Evolutionary conservation across 768 basidiomycete species (phyloP).

Genomic region (Pilatotrama ljubarskyi): DNA sequence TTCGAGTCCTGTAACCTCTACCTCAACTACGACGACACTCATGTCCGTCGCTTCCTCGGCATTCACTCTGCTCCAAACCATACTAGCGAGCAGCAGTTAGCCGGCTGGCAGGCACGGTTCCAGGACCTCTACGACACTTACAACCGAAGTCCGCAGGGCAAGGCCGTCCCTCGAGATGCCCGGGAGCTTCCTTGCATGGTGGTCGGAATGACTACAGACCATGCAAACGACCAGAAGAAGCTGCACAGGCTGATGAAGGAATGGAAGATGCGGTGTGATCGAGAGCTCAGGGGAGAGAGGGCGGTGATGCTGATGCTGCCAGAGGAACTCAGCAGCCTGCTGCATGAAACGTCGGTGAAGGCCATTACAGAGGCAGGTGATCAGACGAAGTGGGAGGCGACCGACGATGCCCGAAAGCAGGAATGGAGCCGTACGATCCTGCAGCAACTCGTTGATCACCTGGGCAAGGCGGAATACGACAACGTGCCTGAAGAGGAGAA

Average conservation of each 20-base stretch:
- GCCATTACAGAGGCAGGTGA: too few species aligned
- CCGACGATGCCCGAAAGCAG: not conserved
- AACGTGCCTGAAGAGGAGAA: not conserved
- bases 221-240: slow-evolving; percentile 1
- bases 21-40: not conserved
- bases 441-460: too few species aligned
- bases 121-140: not conserved
- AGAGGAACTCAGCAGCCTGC: too few species aligned
- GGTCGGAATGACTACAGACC: not conserved
- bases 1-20: not conserved
- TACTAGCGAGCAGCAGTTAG: not conserved
- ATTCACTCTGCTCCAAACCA: not conserved
- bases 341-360: too few species aligned
- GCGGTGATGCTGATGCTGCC: not conserved
- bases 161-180: not conserved
- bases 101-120: not conserved
- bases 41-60: not conserved
- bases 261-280: not conserved
- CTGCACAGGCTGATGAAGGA: not conserved
- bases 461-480: not conserved
- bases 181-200: not conserved
- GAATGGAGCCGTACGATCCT: too few species aligned
- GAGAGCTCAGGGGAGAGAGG: not conserved
- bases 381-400: too few species aligned
- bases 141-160: not conserved